A percentile compares a stretch with the other conserved stretches of the same genome.
Evolutionary conservation across 1,284 basidiomycete species (phyloP).

Genomic region (Schizophyllum amplum): DNA sequence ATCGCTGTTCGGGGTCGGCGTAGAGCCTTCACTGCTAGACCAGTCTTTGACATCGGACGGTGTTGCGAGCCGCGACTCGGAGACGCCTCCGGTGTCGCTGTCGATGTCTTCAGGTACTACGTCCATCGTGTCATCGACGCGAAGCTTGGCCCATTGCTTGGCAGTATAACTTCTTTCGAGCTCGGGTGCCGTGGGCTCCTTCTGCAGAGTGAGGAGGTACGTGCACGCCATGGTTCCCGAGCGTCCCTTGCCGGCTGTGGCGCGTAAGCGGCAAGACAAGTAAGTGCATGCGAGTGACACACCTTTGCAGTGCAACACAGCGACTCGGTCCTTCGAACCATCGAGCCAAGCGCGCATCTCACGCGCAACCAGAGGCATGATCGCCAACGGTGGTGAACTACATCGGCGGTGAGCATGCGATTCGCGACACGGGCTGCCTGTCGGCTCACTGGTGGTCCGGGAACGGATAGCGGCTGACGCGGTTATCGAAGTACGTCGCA

Average conservation of each 20-base stretch:
- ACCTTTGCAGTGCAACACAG: conserved; percentile 89
- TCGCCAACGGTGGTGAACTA: conserved; percentile 76
- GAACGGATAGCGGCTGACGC: conserved; percentile 82
- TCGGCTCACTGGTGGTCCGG: conserved; percentile 79
- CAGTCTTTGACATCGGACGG: not conserved
- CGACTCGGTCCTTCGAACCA: conserved; percentile 61
- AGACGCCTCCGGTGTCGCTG: conserved; percentile 21
- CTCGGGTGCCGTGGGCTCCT: conserved; percentile 36
- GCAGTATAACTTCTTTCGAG: conserved; percentile 39
- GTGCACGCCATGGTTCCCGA: conserved; percentile 78
- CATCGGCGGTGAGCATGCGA: conserved; percentile 3
- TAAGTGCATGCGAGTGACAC: conserved; percentile 1
- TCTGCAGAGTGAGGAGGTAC: conserved; percentile 61
- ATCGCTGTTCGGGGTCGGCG: conserved; percentile 3
- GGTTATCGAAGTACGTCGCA: conserved; percentile 48
- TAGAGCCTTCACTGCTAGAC: not conserved
- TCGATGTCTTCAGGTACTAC: conserved; percentile 24
- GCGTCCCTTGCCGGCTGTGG: conserved; percentile 68
- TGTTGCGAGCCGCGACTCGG: not conserved
- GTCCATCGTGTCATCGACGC: conserved; percentile 44
- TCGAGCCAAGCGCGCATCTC: conserved; percentile 78
- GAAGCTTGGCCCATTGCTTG: conserved; percentile 38
- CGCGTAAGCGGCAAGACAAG: not conserved
- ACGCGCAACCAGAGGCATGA: conserved; percentile 68
- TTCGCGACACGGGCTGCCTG: not conserved